Evolutionary conservation across 1,284 basidiomycete species (phyloP), one percentile per base, ranked within the genome.

Genomic region (Puccinia coronata): DNA sequence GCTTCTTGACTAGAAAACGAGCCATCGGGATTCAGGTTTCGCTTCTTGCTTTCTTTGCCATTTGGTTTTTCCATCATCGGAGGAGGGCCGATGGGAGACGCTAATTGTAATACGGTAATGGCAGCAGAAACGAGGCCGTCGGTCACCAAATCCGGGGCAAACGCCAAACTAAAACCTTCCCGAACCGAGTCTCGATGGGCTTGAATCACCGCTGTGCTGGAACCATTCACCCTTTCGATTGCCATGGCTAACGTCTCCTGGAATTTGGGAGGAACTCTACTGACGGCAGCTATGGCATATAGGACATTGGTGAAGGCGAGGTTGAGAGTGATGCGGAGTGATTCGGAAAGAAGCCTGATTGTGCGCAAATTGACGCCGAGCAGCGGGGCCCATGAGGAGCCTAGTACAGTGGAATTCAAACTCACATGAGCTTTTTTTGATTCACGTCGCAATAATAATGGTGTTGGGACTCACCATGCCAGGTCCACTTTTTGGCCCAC

Each of bases 401-500:
- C 79, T 80, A 41, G 20, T 25, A 31, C 36, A 34, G 23, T 4
- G 34, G 0, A 25, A 53, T 43, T 34, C 11, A 28, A 69, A 4
- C 9, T 18, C 55, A 31, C 47, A 18, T 55, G 36, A 57, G 43
- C n/a, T n/a, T n/a, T n/a, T n/a, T n/a, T n/a, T n/a, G n/a, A n/a
- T n/a, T n/a, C n/a, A n/a, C n/a, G n/a, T n/a, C 36, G 49, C 28
- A 36, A 4, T 4, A 8, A 34, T 53, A 28, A 9, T 25, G 2
- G n/a, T 47, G 28, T 25, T 49, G 43, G 31, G 36, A 47, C 43
- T 20, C 41, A 80, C 79, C 79, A 80, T 73, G 79, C 79, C 79
- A 80, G 8, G 79, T 80, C 79, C 79, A 80, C 53, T 80, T 80
- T 25, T 80, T 72, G 28, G 70, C 69, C 79, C 79, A 80, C 18